phyloP scores from a whole-genome alignment of 225 moss, liverwort and hornwort species.

The Polytrichum formosum region DNA sequence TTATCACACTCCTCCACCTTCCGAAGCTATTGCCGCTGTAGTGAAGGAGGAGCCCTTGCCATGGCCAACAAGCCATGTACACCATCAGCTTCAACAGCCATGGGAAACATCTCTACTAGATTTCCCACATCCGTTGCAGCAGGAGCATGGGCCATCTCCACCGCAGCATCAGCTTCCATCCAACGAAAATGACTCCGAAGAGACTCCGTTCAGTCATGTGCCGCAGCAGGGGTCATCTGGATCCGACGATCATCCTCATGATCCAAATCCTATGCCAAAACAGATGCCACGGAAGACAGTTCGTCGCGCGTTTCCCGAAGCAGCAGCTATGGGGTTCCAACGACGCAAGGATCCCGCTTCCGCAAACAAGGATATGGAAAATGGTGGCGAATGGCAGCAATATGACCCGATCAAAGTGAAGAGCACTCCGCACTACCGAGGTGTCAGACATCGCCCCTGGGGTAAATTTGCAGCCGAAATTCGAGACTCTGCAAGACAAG shows the following conservation, averaged over 20 bases:
- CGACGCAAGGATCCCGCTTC: background rate
- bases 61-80: no score
- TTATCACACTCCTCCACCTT: no score
- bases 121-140: no score
- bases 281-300: background rate
- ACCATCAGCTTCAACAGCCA: no score
- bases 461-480: slow-evolving; percentile 52
- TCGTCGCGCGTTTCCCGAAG: background rate
- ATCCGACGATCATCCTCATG: no score
- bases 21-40: no score
- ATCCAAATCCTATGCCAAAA: no score
- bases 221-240: background rate
- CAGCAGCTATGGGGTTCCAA: background rate
- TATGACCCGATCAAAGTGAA: background rate
- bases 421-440: slow-evolving; percentile 24
- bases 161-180: background rate
- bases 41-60: no score
- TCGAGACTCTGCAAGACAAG: slow-evolving; percentile 28
- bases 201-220: background rate
- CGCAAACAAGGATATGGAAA: background rate
- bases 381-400: background rate
- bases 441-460: slow-evolving; percentile 41
- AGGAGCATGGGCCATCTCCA: no score
- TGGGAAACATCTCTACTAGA: no score
- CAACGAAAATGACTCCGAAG: slow-evolving; percentile 1